A percentile compares a stretch with the other conserved stretches of the same genome.
Evolutionary conservation across 768 basidiomycete genomes (phyloP).

Genomic region (Cyclocybe cylindracea): DNA sequence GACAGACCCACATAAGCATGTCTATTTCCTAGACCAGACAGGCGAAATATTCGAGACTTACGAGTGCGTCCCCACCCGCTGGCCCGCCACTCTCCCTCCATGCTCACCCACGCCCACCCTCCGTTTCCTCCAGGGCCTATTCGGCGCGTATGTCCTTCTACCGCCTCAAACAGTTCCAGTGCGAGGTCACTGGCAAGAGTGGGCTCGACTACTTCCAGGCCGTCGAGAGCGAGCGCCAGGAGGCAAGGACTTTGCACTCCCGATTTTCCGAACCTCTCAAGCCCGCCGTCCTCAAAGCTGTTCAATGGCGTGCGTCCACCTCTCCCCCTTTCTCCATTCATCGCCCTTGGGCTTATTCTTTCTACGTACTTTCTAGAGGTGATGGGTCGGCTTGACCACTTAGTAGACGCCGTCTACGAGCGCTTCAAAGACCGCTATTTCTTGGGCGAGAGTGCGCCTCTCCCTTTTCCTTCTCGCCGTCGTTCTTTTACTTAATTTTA

Average conservation of each 20-base stretch:
- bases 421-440: constrained; percentile 97
- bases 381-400: constrained; percentile 91
- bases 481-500: constrained; percentile 15
- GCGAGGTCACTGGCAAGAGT: constrained; percentile 95
- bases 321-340: constrained; percentile 9
- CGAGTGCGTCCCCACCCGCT: constrained; percentile 62
- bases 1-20: constrained; percentile 67
- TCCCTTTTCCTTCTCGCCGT: constrained; percentile 1
- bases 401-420: constrained; percentile 94
- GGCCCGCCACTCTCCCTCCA: constrained; percentile 12
- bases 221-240: constrained; percentile 85
- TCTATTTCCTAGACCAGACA: constrained; percentile 91
- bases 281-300: constrained; percentile 84
- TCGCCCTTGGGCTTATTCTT: constrained; percentile 13
- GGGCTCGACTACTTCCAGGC: constrained; percentile 95
- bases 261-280: constrained; percentile 94
- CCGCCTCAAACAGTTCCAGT: constrained; percentile 91
- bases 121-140: constrained; percentile 57
- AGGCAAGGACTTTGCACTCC: constrained; percentile 86
- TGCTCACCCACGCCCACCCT: constrained; percentile 21
- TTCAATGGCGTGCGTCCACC: constrained; percentile 90
- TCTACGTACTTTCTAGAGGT: constrained; percentile 65
- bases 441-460: constrained; percentile 78
- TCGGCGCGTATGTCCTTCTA: constrained; percentile 94
- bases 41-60: constrained; percentile 98